Conservation (phyloP, 768 basidiomycete genomes). For the Xerocomellus dryophilus region DNA sequence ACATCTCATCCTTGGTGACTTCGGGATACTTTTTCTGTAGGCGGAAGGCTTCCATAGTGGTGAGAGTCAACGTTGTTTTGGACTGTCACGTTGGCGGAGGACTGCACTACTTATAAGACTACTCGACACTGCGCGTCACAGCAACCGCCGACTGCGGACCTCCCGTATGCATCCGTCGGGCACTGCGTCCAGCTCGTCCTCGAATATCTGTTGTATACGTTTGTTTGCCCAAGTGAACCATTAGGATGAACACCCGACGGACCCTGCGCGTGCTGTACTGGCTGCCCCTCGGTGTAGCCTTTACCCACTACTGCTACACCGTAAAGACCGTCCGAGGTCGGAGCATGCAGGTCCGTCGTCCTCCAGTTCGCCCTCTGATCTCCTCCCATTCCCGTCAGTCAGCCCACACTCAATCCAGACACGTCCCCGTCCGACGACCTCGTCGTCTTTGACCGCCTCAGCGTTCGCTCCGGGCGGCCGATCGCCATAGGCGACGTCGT, state of each 20-base stretch:
- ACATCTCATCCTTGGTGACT: slow-evolving; percentile 90
- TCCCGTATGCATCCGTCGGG: background rate
- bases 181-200: too few species aligned
- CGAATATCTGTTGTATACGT: background rate
- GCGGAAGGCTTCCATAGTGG: slow-evolving; percentile 74
- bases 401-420: slow-evolving; percentile 73
- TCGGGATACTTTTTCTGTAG: slow-evolving; percentile 92
- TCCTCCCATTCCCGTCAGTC: slow-evolving; percentile 37
- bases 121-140: background rate
- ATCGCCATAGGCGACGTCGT: slow-evolving; percentile 63
- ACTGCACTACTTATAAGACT: slow-evolving; percentile 2
- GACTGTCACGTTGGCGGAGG: slow-evolving; percentile 15
- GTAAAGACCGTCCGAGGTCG: slow-evolving; percentile 55
- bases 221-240: background rate
- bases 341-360: slow-evolving; percentile 65
- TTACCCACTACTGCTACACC: slow-evolving; percentile 50
- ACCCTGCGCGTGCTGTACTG: slow-evolving; percentile 48
- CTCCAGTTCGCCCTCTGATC: background rate
- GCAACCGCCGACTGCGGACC: slow-evolving; percentile 1
- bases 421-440: slow-evolving; percentile 58
- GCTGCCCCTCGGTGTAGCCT: slow-evolving; percentile 51
- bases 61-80: slow-evolving; percentile 1
- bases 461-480: slow-evolving; percentile 34
- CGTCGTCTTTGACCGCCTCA: slow-evolving; percentile 57
- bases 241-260: too few species aligned